Conservation (phyloP, 805 yeast genomes). For the Saccharomyces eubayanus region DNA sequence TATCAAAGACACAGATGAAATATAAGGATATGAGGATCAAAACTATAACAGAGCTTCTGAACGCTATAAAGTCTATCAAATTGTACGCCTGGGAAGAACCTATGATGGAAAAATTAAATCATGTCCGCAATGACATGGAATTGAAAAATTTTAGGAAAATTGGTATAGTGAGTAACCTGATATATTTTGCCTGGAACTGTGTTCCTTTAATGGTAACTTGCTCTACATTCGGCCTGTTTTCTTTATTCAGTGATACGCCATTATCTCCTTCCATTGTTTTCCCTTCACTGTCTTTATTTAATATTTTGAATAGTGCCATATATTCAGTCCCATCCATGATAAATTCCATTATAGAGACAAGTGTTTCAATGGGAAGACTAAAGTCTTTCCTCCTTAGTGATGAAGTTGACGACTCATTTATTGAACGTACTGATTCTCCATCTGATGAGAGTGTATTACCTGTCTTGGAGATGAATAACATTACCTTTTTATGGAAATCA, state of each 20-base stretch:
- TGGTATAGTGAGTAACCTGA: slow-evolving; percentile 39
- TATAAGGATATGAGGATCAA: slow-evolving; percentile 54
- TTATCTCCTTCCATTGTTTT: slow-evolving; percentile 61
- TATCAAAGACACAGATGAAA: slow-evolving; percentile 51
- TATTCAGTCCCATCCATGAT: slow-evolving; percentile 50
- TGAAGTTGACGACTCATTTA: slow-evolving; percentile 36
- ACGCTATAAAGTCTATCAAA: slow-evolving; percentile 55
- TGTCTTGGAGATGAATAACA: slow-evolving; percentile 39
- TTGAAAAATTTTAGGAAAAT: slow-evolving; percentile 42
- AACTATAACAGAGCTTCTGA: slow-evolving; percentile 49
- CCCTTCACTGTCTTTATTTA: slow-evolving; percentile 57
- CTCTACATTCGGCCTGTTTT: slow-evolving; percentile 49
- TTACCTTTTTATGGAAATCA: slow-evolving; percentile 47
- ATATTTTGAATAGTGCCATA: slow-evolving; percentile 50
- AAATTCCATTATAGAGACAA: slow-evolving; percentile 49
- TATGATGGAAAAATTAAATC: slow-evolving; percentile 43
- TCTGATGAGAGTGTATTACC: slow-evolving; percentile 12
- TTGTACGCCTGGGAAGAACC: slow-evolving; percentile 66
- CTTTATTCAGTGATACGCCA: slow-evolving; percentile 39
- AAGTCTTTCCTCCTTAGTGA: slow-evolving; percentile 40
- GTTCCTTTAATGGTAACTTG: slow-evolving; percentile 61
- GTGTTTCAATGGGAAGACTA: slow-evolving; percentile 50
- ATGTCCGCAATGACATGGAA: slow-evolving; percentile 52
- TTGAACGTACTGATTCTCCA: slow-evolving; percentile 22
- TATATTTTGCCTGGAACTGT: slow-evolving; percentile 52